These are phyloP conservation scores for Peterozyma toletana DNA, from an alignment of 805 yeast genomes.

Conservation along the genomic window DNA sequence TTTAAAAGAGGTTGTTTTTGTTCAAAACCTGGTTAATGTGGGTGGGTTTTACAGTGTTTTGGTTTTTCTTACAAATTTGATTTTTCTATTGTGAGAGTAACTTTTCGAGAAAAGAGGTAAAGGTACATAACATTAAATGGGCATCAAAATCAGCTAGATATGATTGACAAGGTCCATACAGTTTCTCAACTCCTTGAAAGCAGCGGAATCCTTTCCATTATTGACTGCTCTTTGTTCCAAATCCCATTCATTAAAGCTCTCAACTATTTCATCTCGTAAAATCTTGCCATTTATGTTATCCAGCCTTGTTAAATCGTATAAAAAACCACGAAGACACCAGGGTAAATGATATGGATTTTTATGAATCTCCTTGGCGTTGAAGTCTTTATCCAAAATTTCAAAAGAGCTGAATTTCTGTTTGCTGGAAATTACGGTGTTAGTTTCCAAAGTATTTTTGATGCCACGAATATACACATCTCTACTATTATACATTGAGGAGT, in stretches of 20 bases:
- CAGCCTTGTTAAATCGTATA: conserved; percentile 49
- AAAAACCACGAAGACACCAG: conserved; percentile 84
- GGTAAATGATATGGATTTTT: conserved; percentile 84
- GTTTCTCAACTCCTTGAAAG: conserved; percentile 64
- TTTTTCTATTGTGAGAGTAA: no score
- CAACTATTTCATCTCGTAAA: conserved; percentile 33
- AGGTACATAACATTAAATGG: no score
- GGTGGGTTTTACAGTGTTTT: no score
- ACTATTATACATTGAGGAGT: conserved; percentile 73
- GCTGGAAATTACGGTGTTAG: conserved; percentile 48
- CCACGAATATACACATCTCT: conserved; percentile 77
- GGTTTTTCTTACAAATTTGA: no score
- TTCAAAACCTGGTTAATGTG: no score
- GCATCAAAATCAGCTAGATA: not conserved
- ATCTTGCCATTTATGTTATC: conserved; percentile 44
- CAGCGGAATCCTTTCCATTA: no score
- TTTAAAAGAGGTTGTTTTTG: no score
- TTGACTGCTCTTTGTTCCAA: conserved; percentile 57
- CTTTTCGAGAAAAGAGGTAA: no score
- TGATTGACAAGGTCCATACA: conserved; percentile 21
- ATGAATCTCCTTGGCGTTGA: conserved; percentile 42
- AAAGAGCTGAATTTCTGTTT: conserved; percentile 23
- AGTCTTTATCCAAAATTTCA: conserved; percentile 27
- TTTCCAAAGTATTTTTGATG: conserved; percentile 64
- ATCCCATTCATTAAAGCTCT: conserved; percentile 71